Conservation (phyloP, 2,329 filamentous ascomycete species). For the Phaeosphaeria sp. region DNA sequence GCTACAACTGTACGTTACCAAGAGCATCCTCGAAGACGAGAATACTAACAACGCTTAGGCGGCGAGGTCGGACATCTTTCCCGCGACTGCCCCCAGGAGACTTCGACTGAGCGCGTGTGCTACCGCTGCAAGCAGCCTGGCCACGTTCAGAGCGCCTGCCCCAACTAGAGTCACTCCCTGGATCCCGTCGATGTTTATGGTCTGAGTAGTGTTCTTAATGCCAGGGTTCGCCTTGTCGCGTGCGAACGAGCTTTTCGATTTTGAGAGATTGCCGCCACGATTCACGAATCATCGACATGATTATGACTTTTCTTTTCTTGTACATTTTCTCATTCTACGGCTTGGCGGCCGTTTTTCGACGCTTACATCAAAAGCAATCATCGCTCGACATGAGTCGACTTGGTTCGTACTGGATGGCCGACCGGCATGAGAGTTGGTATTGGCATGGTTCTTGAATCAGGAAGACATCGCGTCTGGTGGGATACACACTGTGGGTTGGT, state of each 20-base stretch:
- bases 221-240: constrained; percentile 26
- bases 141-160: constrained; percentile 93
- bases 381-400: constrained; percentile 47
- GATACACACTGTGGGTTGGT: constrained; percentile 39
- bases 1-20: constrained; percentile 85
- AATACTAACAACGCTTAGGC: constrained; percentile 52
- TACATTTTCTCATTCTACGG: constrained; percentile 50
- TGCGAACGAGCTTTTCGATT: constrained; percentile 32
- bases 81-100: constrained; percentile 94
- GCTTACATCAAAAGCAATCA: constrained; percentile 47
- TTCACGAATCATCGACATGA: constrained; percentile 42
- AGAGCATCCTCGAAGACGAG: constrained; percentile 5
- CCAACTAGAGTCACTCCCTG: constrained; percentile 66
- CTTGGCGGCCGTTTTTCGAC: constrained; percentile 46
- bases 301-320: constrained; percentile 48
- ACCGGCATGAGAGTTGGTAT: constrained; percentile 44
- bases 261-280: constrained; percentile 35
- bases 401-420: constrained; percentile 44
- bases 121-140: constrained; percentile 92
- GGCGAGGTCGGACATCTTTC: constrained; percentile 93
- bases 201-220: constrained; percentile 39
- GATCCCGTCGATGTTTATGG: constrained; percentile 37
- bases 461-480: constrained; percentile 44
- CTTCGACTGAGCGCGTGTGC: constrained; percentile 91
- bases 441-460: constrained; percentile 43